A percentile compares a stretch with the other conserved stretches of the same genome.
Evolutionary conservation across 306 rosid genomes (phyloP).

Genomic region (Potentilla sterilis): DNA sequence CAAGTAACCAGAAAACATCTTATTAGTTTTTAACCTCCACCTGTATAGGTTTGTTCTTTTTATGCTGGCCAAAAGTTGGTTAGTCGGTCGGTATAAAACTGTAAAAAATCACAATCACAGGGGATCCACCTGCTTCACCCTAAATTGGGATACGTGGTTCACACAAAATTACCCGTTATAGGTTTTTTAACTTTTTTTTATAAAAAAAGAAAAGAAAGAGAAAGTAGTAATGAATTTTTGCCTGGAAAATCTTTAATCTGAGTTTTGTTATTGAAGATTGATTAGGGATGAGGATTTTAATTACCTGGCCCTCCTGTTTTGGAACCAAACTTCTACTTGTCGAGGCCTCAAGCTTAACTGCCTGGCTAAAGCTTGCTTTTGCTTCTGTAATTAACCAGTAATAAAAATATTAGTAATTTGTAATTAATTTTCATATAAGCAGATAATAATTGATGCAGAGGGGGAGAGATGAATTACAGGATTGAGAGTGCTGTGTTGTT

Average conservation of each 20-base stretch:
- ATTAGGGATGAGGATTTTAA: background rate
- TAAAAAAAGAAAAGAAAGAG: too few relatives aligned
- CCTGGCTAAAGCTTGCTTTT: conserved; percentile 88
- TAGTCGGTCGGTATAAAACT: background rate
- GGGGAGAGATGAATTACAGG: conserved; percentile 52
- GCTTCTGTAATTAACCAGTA: conserved; percentile 54
- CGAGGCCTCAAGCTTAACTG: conserved; percentile 72
- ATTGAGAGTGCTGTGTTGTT: conserved; percentile 90
- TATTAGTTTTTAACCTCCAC: background rate
- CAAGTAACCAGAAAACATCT: background rate
- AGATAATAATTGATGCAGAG: background rate
- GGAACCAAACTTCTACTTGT: conserved; percentile 99
- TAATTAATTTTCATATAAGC: background rate
- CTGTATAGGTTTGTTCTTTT: background rate
- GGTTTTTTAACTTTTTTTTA: background rate
- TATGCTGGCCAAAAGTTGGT: background rate
- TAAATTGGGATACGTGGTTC: background rate
- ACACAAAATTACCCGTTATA: background rate
- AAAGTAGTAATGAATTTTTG: background rate
- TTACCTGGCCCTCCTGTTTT: conserved; percentile 96
- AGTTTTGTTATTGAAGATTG: background rate
- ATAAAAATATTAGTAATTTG: background rate
- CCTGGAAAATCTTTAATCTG: background rate
- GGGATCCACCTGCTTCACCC: background rate
- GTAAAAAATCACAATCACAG: conserved; percentile 3